A percentile compares a stretch with the other conserved stretches of the same genome.
Conservation (phyloP, 768 basidiomycete genomes). For the Tylopilus subfusipes region DNA sequence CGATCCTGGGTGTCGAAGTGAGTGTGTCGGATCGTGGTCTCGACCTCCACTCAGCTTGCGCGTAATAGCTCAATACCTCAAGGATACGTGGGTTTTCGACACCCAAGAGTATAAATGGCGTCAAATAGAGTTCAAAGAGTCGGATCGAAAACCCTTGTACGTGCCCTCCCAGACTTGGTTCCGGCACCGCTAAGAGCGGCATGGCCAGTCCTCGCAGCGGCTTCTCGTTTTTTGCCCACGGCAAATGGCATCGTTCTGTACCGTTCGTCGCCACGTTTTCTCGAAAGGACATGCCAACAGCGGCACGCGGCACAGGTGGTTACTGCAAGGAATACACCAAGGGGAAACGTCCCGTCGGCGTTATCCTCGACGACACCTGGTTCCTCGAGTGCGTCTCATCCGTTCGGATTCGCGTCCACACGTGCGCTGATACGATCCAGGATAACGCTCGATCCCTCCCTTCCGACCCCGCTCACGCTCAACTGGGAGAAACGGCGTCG, state of each 20-base stretch:
- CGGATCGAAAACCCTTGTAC: conserved; percentile 70
- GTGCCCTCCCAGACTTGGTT: conserved; percentile 12
- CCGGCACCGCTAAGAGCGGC: not conserved
- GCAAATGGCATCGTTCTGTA: conserved; percentile 78
- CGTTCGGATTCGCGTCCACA: not conserved
- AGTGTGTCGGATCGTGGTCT: not conserved
- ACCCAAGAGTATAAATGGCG: conserved; percentile 85
- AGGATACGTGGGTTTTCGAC: conserved; percentile 84
- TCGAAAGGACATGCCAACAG: not conserved
- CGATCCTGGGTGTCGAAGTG: conserved; percentile 80
- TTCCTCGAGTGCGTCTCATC: conserved; percentile 56
- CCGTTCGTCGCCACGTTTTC: conserved; percentile 39
- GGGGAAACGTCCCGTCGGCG: conserved; percentile 77
- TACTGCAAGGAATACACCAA: conserved; percentile 90
- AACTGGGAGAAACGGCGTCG: conserved; percentile 87
- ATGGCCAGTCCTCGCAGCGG: conserved; percentile 63
- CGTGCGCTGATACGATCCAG: conserved; percentile 15
- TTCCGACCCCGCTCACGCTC: conserved; percentile 38
- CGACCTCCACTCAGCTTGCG: not conserved
- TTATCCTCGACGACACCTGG: conserved; percentile 93
- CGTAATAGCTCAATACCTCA: conserved; percentile 66
- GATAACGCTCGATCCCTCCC: conserved; percentile 29
- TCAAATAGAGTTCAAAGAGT: conserved; percentile 69
- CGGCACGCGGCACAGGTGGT: conserved; percentile 49
- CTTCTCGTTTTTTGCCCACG: conserved; percentile 78